Evolutionary conservation across 1,284 basidiomycete genomes (phyloP).

Genomic region (Apiotrichum gamsii): DNA sequence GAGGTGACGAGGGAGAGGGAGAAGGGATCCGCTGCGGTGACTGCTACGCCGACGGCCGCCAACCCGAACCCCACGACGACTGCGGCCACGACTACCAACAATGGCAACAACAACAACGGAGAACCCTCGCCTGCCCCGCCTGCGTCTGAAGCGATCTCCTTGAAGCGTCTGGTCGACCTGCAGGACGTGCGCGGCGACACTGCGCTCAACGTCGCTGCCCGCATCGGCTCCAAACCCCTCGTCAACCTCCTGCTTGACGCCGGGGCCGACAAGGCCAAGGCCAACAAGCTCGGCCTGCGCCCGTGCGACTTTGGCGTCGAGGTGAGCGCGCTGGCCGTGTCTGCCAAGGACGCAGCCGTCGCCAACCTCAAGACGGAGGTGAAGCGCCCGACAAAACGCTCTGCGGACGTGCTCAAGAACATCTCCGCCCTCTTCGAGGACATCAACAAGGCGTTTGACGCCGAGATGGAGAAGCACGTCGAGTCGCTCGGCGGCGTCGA

Average conservation of each 20-base stretch:
- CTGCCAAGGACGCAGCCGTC: constrained; percentile 67
- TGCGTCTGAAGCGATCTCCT: constrained; percentile 37
- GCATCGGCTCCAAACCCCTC: constrained; percentile 83
- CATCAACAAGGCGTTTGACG: constrained; percentile 69
- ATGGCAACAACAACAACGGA: constrained; percentile 46
- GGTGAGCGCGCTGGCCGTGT: constrained; percentile 57
- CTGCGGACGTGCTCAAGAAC: constrained; percentile 81
- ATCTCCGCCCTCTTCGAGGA: constrained; percentile 76
- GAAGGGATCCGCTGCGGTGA: background rate
- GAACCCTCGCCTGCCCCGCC: background rate
- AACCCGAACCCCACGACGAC: too few relatives aligned
- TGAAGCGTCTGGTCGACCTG: constrained; percentile 76
- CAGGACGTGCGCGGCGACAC: constrained; percentile 97
- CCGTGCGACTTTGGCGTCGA: constrained; percentile 93
- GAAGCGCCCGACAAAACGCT: constrained; percentile 71
- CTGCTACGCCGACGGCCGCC: constrained; percentile 14
- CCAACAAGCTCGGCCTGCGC: constrained; percentile 90
- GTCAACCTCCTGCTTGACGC: constrained; percentile 85
- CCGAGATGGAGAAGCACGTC: constrained; percentile 80
- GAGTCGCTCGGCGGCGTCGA: constrained; percentile 78
- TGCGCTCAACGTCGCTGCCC: constrained; percentile 86
- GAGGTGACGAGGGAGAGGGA: constrained; percentile 19
- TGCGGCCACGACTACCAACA: constrained; percentile 1
- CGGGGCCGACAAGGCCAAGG: constrained; percentile 80
- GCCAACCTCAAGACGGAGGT: constrained; percentile 63